These are phyloP conservation scores for Trametes sp. DNA, from an alignment of 1,284 basidiomycete genomes.

Conservation along the genomic window DNA sequence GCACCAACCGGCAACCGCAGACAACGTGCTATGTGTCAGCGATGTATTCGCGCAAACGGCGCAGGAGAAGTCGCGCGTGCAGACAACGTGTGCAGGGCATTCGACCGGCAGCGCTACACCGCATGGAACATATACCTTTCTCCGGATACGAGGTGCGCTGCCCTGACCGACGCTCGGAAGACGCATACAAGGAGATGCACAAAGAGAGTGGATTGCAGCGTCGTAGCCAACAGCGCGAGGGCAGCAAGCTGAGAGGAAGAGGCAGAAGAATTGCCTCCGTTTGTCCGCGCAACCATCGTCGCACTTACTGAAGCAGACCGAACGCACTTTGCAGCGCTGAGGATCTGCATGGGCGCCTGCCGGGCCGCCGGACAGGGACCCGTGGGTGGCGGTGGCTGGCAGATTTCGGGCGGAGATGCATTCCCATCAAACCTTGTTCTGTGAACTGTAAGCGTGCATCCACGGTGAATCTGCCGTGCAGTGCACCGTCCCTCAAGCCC, in stretches of 20 bases:
- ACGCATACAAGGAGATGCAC: not conserved
- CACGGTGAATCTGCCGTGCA: slow-evolving; percentile 37
- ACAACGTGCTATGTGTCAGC: not conserved
- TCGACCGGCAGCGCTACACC: not conserved
- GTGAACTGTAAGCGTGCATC: slow-evolving; percentile 43
- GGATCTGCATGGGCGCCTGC: not conserved
- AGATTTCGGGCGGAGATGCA: slow-evolving; percentile 34
- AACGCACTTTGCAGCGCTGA: not conserved
- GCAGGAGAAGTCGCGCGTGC: not conserved
- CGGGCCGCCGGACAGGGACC: not conserved
- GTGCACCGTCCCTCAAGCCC: slow-evolving; percentile 41
- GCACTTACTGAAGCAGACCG: not conserved
- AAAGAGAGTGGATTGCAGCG: not conserved
- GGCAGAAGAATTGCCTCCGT: not conserved
- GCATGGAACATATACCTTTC: not conserved
- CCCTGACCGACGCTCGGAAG: not conserved
- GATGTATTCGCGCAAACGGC: not conserved
- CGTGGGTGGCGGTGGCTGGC: slow-evolving; percentile 23
- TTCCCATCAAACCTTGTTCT: slow-evolving; percentile 39
- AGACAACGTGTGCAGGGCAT: not conserved
- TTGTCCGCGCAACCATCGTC: not conserved
- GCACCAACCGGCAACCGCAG: not conserved
- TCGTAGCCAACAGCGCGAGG: not conserved
- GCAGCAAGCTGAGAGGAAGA: not conserved
- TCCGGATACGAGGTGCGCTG: not conserved